Base-by-base conservation (phyloP, 2,329 filamentous ascomycete species). In the Alternaria incomplexa region DNA sequence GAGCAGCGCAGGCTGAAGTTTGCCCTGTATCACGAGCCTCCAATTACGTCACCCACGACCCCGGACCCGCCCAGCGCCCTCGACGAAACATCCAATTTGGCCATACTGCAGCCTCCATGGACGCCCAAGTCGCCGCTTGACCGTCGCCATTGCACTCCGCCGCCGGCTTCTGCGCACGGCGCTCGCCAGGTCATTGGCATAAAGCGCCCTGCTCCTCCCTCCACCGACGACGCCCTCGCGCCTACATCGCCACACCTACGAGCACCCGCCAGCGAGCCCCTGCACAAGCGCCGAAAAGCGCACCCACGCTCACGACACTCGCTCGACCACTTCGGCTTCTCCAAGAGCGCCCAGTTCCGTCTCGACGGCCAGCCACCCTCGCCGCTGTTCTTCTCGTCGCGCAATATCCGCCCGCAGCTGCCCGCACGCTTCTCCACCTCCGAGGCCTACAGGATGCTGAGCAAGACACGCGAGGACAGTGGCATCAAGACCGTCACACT, bases 371-470 rank as follows among this genome's bases (percentile, higher is more conserved):
- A 81, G 61, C 83, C 83, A 4, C 79, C 79, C 1, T 85, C 83
- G 47, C 84, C 85, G 3, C 78, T 87, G 8, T 87, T 87, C 81
- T 86, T 87, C 73, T 81, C 76, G 52, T 81, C 76, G 52, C 79
- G 77, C 15, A 78, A 74, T 50, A 71, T 68, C 40, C 77, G 83
- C 8, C 85, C 84, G 10, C 73, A 74, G 32, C 79, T 86, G 46
- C 84, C 84, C 11, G 72, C 79, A 26, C 87, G 85, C 81, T 90
- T 83, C 85, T 88, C 74, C 78, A 87, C 79, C 77, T 85, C 79
- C 78, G 86, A 81, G 81, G 85, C 80, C 86, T 65, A 85, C 87
- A 28, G 77, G 69, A 90, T 84, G 79, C 80, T 86, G 65, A 83
- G 81, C 72, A 85, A 83, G 67, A 80, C 83, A n/a, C 81, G 70